A percentile compares a stretch with the other conserved stretches of the same genome.
Evolutionary conservation across 2,329 filamentous ascomycete species (phyloP).

Genomic region (Penicillium sp.): DNA sequence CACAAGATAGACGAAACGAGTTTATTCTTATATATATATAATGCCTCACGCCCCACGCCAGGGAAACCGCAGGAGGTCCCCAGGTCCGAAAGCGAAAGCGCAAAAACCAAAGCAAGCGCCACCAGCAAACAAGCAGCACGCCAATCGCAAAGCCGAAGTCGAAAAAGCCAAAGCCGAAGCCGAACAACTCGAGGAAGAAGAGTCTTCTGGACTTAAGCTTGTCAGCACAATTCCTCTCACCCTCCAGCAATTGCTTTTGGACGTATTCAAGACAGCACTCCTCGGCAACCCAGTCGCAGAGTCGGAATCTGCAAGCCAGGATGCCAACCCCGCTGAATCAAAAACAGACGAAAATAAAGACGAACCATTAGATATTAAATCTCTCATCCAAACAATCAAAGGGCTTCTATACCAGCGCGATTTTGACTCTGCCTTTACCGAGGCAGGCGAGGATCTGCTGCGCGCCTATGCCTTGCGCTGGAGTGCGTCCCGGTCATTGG

Average conservation of each 20-base stretch:
- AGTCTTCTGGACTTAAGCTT: slow-evolving; percentile 22
- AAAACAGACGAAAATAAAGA: slow-evolving; percentile 9
- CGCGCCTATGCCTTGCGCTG: slow-evolving; percentile 85
- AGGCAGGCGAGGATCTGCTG: slow-evolving; percentile 64
- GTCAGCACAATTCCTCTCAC: slow-evolving; percentile 47
- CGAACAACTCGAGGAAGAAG: background rate
- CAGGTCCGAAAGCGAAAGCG: slow-evolving; percentile 3
- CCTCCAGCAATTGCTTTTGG: slow-evolving; percentile 68
- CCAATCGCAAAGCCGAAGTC: slow-evolving; percentile 9
- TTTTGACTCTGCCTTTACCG: slow-evolving; percentile 72
- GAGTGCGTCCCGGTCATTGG: slow-evolving; percentile 82
- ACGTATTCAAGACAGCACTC: slow-evolving; percentile 71
- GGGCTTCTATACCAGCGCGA: slow-evolving; percentile 81
- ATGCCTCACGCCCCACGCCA: slow-evolving; percentile 11
- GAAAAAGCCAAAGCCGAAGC: slow-evolving; percentile 10
- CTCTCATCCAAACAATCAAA: slow-evolving; percentile 77
- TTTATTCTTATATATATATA: background rate
- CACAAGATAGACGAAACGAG: background rate
- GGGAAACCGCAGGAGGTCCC: slow-evolving; percentile 13
- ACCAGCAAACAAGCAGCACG: slow-evolving; percentile 12
- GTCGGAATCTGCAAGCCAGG: background rate
- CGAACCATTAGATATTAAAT: slow-evolving; percentile 39
- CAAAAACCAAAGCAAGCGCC: slow-evolving; percentile 10
- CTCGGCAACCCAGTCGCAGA: slow-evolving; percentile 29
- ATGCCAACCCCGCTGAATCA: slow-evolving; percentile 1